Evolutionary conservation across 2,329 filamentous ascomycete species (phyloP).

Genomic region (Pyrenochaeta sp.): DNA sequence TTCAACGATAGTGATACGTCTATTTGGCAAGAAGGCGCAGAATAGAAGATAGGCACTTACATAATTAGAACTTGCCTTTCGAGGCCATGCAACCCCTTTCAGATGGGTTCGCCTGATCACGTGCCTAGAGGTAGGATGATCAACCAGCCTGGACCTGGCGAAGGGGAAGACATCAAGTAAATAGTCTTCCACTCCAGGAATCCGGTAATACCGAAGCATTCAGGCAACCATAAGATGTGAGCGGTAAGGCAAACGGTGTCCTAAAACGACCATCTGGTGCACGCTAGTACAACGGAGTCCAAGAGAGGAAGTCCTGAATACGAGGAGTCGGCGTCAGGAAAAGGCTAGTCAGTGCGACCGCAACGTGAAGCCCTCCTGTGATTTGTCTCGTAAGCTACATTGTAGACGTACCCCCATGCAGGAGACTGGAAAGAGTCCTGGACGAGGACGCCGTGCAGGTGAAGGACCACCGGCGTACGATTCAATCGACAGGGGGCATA

Average conservation of each 20-base stretch:
- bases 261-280: neutral
- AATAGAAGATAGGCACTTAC: no score
- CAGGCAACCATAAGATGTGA: slow-evolving; percentile 6
- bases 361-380: neutral
- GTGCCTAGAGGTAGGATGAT: neutral
- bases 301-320: slow-evolving; percentile 4
- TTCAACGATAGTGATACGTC: no score
- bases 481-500: slow-evolving; percentile 10
- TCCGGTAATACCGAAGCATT: neutral
- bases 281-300: slow-evolving; percentile 1
- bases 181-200: neutral
- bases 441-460: slow-evolving; percentile 13
- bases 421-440: slow-evolving; percentile 3
- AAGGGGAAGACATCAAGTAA: neutral
- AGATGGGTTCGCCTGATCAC: no score
- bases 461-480: slow-evolving; percentile 22
- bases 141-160: neutral
- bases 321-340: slow-evolving; percentile 12
- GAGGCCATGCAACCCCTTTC: no score
- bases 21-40: no score
- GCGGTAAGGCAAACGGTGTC: slow-evolving; percentile 13
- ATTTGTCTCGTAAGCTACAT: neutral
- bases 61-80: no score
- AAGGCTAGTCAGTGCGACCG: neutral
- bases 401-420: neutral